phyloP scores from a whole-genome alignment of 192 early-diverging fungal species.

The Thamnidium elegans region DNA sequence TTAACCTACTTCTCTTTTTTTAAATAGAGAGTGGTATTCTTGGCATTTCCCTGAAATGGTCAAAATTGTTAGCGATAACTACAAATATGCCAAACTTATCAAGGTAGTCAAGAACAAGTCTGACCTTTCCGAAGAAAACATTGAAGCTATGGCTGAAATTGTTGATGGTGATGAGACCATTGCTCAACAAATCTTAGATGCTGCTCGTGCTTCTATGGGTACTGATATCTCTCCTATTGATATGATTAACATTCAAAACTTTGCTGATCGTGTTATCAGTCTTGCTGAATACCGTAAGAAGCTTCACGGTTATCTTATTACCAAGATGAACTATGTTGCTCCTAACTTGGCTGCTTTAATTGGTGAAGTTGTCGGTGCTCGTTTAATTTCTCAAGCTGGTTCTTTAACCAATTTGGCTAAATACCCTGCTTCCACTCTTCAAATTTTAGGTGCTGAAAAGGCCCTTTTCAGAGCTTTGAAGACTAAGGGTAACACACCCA shows the following conservation, averaged over 20 bases:
- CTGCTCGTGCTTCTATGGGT: conserved; percentile 95
- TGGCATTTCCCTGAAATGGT: conserved; percentile 99
- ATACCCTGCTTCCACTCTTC: conserved; percentile 95
- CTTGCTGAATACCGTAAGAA: conserved; percentile 93
- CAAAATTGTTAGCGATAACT: conserved; percentile 94
- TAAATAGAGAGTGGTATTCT: conserved; percentile 93
- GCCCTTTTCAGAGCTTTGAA: conserved; percentile 97
- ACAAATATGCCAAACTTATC: conserved; percentile 84
- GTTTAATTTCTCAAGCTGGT: conserved; percentile 94
- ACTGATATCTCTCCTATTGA: conserved; percentile 96
- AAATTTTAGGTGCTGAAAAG: conserved; percentile 98
- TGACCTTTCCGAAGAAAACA: conserved; percentile 70
- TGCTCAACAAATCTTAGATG: conserved; percentile 88
- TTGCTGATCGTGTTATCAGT: conserved; percentile 88
- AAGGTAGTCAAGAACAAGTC: conserved; percentile 93
- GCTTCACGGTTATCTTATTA: conserved; percentile 87
- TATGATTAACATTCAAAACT: conserved; percentile 92
- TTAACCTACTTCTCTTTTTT: not conserved
- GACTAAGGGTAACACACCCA: conserved; percentile 94
- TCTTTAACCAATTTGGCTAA: conserved; percentile 96
- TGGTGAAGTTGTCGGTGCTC: conserved; percentile 95
- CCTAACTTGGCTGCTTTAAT: conserved; percentile 95
- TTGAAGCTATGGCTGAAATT: conserved; percentile 81
- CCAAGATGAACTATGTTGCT: conserved; percentile 95
- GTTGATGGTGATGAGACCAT: conserved; percentile 70